Evolutionary conservation across 2,329 filamentous ascomycete genomes (phyloP).

Genomic region (Bipolaris gigantea): DNA sequence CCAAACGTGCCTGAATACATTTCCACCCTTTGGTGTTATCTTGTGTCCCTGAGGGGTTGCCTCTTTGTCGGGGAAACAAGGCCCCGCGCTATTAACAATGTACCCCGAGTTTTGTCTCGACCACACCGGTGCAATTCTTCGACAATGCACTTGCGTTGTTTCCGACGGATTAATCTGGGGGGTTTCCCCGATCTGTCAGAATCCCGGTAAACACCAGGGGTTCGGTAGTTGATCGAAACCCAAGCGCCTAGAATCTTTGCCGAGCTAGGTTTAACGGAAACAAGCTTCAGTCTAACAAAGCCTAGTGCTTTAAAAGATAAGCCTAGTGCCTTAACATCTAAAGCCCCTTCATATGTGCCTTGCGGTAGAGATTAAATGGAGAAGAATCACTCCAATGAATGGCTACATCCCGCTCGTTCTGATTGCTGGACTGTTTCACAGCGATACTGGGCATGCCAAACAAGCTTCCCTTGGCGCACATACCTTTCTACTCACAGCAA

Average conservation of each 20-base stretch:
- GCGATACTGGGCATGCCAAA: neutral
- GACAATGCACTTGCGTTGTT: neutral
- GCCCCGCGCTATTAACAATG: neutral
- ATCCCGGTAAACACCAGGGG: constrained; percentile 11
- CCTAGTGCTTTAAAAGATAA: neutral
- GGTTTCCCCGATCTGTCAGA: constrained; percentile 8
- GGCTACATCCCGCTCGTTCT: constrained; percentile 3
- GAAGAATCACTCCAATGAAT: constrained; percentile 8
- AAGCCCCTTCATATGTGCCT: constrained; percentile 2
- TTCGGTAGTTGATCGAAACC: constrained; percentile 5
- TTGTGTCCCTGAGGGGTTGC: neutral
- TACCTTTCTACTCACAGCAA: neutral
- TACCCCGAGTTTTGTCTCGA: neutral
- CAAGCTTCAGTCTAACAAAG: constrained; percentile 11
- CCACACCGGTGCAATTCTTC: neutral
- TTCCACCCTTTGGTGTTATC: neutral
- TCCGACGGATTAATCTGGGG: constrained; percentile 1
- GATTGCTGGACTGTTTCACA: constrained; percentile 9
- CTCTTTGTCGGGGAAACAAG: neutral
- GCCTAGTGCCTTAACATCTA: neutral
- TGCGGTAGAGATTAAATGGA: constrained; percentile 7
- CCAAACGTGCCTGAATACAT: neutral
- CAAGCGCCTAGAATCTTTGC: constrained; percentile 1
- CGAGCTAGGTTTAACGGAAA: constrained; percentile 12
- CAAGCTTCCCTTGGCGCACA: constrained; percentile 8